A percentile compares a stretch with the other conserved stretches of the same genome.
phyloP scores from a whole-genome alignment of 768 basidiomycete genomes.

The Amanita subjunquillea region DNA sequence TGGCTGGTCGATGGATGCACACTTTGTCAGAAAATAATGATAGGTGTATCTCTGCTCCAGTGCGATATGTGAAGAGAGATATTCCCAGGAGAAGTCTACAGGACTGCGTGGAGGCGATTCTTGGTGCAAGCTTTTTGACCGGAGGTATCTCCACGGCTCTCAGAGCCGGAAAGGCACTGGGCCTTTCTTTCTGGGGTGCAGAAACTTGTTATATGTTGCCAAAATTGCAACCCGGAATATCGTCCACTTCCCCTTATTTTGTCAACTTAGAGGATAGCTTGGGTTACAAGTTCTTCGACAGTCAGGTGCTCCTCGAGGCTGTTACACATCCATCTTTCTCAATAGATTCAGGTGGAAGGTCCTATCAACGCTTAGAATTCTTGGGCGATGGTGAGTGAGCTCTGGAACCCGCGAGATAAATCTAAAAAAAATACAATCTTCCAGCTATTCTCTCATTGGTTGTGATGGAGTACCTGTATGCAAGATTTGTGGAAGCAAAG shows the following conservation, averaged over 20 bases:
- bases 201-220: slow-evolving; percentile 62
- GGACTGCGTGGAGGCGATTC: slow-evolving; percentile 81
- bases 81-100: slow-evolving; percentile 67
- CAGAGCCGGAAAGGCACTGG: slow-evolving; percentile 49
- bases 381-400: slow-evolving; percentile 70
- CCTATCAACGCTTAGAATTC: slow-evolving; percentile 84
- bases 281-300: slow-evolving; percentile 59
- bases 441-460: slow-evolving; percentile 65
- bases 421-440: not conserved
- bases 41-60: slow-evolving; percentile 4
- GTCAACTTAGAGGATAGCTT: slow-evolving; percentile 46
- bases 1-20: slow-evolving; percentile 50
- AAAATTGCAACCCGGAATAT: slow-evolving; percentile 10
- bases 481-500: slow-evolving; percentile 57
- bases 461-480: slow-evolving; percentile 61
- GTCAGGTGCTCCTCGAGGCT: slow-evolving; percentile 62
- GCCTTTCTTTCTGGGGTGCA: slow-evolving; percentile 63
- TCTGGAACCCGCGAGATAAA: not conserved
- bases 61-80: slow-evolving; percentile 29
- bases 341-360: slow-evolving; percentile 33
- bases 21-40: slow-evolving; percentile 24
- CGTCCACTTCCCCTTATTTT: slow-evolving; percentile 35
- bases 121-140: slow-evolving; percentile 66
- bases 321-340: slow-evolving; percentile 80
- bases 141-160: slow-evolving; percentile 69